These are phyloP conservation scores for Thelonectria blattea DNA, from an alignment of 2,329 filamentous ascomycete genomes.

Conservation along the genomic window DNA sequence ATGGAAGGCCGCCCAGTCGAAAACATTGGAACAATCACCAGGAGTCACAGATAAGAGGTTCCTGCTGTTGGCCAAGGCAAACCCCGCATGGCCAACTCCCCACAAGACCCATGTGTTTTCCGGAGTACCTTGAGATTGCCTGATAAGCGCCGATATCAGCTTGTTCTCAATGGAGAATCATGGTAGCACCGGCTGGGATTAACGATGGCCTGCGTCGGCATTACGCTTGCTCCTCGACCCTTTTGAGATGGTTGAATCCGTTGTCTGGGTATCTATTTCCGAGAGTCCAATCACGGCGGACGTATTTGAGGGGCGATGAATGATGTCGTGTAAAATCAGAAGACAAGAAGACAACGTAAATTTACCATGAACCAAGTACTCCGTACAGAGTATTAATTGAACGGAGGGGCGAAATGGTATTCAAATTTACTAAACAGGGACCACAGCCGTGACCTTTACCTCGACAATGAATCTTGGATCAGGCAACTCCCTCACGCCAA, in stretches of 20 bases:
- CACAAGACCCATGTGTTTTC: background rate
- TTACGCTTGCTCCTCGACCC: background rate
- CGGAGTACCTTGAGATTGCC: background rate
- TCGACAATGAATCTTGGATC: conserved; percentile 43
- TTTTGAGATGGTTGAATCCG: background rate
- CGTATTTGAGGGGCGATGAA: background rate
- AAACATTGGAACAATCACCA: background rate
- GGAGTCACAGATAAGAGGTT: background rate
- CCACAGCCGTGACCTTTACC: conserved; percentile 34
- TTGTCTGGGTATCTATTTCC: background rate
- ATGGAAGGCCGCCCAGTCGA: background rate
- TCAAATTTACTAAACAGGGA: background rate
- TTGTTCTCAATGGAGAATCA: no score
- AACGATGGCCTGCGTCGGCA: background rate
- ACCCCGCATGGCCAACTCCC: background rate
- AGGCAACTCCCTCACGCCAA: conserved; percentile 42
- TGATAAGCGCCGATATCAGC: background rate
- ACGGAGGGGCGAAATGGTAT: background rate
- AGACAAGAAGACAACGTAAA: background rate
- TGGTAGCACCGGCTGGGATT: no score
- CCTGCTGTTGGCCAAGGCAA: background rate
- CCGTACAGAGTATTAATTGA: no score
- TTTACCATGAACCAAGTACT: background rate
- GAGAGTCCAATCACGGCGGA: background rate
- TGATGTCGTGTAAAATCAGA: background rate